Evolutionary conservation across 805 yeast species (phyloP).

Genomic region (Metschnikowia drakensbergensis): DNA sequence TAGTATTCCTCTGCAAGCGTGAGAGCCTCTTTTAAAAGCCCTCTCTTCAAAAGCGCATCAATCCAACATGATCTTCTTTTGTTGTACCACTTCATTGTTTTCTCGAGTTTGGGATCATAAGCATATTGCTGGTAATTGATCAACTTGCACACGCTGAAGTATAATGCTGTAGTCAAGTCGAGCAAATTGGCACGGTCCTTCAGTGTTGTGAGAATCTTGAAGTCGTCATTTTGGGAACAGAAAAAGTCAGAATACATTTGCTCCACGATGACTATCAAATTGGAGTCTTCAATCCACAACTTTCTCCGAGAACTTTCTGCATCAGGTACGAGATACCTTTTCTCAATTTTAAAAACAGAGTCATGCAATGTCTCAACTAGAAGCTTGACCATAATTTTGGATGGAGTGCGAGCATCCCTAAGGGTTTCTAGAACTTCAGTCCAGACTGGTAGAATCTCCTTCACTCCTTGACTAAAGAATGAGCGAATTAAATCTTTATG

Average conservation of each 20-base stretch:
- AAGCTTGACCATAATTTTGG: slow-evolving; percentile 18
- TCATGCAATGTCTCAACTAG: slow-evolving; percentile 28
- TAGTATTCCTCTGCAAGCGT: slow-evolving; percentile 59
- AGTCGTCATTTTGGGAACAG: slow-evolving; percentile 9
- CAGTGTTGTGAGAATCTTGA: slow-evolving; percentile 11
- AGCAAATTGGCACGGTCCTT: slow-evolving; percentile 21
- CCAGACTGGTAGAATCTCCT: slow-evolving; percentile 25
- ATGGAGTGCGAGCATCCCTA: slow-evolving; percentile 17
- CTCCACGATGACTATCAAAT: slow-evolving; percentile 38
- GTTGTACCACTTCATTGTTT: slow-evolving; percentile 34
- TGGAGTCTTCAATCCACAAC: slow-evolving; percentile 49
- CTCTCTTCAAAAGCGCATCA: slow-evolving; percentile 46
- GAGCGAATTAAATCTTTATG: slow-evolving; percentile 23
- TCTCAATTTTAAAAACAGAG: slow-evolving; percentile 40
- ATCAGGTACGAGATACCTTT: slow-evolving; percentile 29
- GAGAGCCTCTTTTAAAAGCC: slow-evolving; percentile 52
- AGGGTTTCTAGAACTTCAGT: slow-evolving; percentile 25
- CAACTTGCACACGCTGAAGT: slow-evolving; percentile 34
- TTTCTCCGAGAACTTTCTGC: slow-evolving; percentile 24
- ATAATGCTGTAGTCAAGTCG: slow-evolving; percentile 29
- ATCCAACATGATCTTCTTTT: slow-evolving; percentile 51
- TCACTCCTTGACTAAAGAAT: slow-evolving; percentile 25
- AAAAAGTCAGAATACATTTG: slow-evolving; percentile 31
- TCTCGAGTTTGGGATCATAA: slow-evolving; percentile 24
- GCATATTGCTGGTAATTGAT: slow-evolving; percentile 32